These are phyloP conservation scores for Nakazawaea populi DNA, from an alignment of 805 yeast species.

Conservation along the genomic window DNA sequence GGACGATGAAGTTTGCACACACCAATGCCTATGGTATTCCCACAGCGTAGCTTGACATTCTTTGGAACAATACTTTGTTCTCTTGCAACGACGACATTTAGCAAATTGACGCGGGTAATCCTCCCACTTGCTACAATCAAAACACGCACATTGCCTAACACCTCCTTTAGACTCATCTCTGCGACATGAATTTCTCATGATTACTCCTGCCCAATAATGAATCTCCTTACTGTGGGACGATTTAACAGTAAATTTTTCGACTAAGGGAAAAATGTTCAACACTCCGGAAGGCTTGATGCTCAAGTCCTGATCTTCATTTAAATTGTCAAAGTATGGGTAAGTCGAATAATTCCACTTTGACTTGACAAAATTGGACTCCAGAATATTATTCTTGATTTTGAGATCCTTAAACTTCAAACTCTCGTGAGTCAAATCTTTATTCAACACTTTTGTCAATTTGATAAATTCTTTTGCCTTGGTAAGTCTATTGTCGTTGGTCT, in stretches of 20 bases:
- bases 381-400: constrained; percentile 16
- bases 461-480: constrained; percentile 10
- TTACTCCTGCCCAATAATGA: constrained; percentile 97
- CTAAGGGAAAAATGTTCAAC: constrained; percentile 80
- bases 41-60: constrained; percentile 90
- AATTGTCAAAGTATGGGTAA: constrained; percentile 19
- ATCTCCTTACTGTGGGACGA: constrained; percentile 66
- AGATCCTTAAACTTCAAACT: constrained; percentile 21
- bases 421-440: constrained; percentile 11
- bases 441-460: constrained; percentile 10
- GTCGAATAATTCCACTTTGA: constrained; percentile 39
- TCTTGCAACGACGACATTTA: constrained; percentile 87
- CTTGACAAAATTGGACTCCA: constrained; percentile 13
- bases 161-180: constrained; percentile 85
- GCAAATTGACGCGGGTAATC: constrained; percentile 85
- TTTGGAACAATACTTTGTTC: constrained; percentile 91
- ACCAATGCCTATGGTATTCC: constrained; percentile 94
- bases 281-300: constrained; percentile 39
- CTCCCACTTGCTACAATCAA: constrained; percentile 94
- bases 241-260: constrained; percentile 79
- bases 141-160: constrained; percentile 90
- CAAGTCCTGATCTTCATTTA: constrained; percentile 27
- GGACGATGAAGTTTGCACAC: constrained; percentile 44
- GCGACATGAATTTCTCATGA: constrained; percentile 92
- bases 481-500: background rate